phyloP scores from a whole-genome alignment of 768 basidiomycete genomes.

The Baorangia bicolor region DNA sequence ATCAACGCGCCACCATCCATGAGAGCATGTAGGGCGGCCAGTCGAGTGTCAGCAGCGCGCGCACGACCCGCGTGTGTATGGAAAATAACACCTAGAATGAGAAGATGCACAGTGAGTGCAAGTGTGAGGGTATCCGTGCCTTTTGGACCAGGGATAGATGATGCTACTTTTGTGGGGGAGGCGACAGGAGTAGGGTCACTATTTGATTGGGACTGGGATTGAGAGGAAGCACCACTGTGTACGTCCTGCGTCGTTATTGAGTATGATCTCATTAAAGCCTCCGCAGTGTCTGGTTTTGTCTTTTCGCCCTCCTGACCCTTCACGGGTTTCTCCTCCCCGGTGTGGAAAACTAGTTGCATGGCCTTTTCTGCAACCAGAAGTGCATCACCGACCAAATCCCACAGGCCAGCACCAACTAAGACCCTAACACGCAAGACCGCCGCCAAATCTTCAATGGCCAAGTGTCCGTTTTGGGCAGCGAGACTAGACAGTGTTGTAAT shows the following conservation, averaged over 20 bases:
- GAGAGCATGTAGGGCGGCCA: slow-evolving; percentile 61
- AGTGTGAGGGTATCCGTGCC: slow-evolving; percentile 34
- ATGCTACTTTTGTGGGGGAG: slow-evolving; percentile 1
- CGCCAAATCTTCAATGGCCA: slow-evolving; percentile 47
- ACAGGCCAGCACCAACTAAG: slow-evolving; percentile 53
- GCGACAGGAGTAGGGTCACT: background rate
- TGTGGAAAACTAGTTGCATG: slow-evolving; percentile 40
- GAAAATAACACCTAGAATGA: slow-evolving; percentile 61
- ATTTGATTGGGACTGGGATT: slow-evolving; percentile 21
- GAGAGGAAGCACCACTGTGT: slow-evolving; percentile 21
- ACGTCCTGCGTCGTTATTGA: slow-evolving; percentile 33
- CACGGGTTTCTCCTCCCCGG: slow-evolving; percentile 3
- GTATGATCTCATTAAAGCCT: slow-evolving; percentile 27
- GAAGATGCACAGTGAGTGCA: slow-evolving; percentile 53
- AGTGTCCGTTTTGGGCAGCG: slow-evolving; percentile 36
- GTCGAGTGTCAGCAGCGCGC: slow-evolving; percentile 45
- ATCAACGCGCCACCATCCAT: slow-evolving; percentile 58
- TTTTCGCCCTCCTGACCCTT: slow-evolving; percentile 2
- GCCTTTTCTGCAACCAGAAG: slow-evolving; percentile 49
- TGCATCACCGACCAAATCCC: slow-evolving; percentile 50
- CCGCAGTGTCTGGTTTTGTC: slow-evolving; percentile 10
- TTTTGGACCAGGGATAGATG: slow-evolving; percentile 17
- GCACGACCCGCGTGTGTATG: slow-evolving; percentile 59
- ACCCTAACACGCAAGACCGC: slow-evolving; percentile 57
- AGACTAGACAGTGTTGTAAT: slow-evolving; percentile 35